Conservation (phyloP, 208 protist species). For the Angomonas ambiguus region DNA sequence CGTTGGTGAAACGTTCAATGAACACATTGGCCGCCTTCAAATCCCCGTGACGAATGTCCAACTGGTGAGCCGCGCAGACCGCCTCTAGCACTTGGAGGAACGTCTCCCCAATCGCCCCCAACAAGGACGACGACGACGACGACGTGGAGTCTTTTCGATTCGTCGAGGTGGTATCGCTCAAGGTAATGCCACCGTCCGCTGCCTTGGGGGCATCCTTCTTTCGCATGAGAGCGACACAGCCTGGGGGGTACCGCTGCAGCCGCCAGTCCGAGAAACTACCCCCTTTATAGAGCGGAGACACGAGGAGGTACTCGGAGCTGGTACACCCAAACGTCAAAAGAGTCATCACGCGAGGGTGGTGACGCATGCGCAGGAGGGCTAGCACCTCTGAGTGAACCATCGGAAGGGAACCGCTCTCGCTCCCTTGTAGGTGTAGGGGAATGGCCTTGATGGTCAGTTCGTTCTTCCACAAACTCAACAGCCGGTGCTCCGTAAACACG, state of each 20-base stretch:
- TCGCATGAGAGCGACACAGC: constrained; percentile 40
- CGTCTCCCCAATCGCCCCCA: constrained; percentile 45
- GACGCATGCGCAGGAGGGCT: constrained; percentile 50
- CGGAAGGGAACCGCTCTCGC: constrained; percentile 46
- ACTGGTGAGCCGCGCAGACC: constrained; percentile 51
- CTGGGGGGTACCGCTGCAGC: constrained; percentile 36
- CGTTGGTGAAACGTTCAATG: constrained; percentile 23
- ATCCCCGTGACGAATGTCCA: constrained; percentile 69
- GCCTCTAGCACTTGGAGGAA: constrained; percentile 69
- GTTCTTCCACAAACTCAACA: constrained; percentile 16
- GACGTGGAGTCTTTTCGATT: too few species aligned
- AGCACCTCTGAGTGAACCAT: constrained; percentile 72
- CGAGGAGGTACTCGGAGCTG: constrained; percentile 61
- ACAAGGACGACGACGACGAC: constrained; percentile 20
- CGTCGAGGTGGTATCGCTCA: too few species aligned
- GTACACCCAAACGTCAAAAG: constrained; percentile 63
- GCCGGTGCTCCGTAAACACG: constrained; percentile 14
- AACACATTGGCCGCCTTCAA: constrained; percentile 79
- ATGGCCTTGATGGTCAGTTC: constrained; percentile 67
- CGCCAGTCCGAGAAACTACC: constrained; percentile 72
- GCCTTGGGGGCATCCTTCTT: constrained; percentile 3
- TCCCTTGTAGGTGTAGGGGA: constrained; percentile 39
- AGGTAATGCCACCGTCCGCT: constrained; percentile 12
- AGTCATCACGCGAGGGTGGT: constrained; percentile 53
- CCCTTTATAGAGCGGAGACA: constrained; percentile 57